A percentile compares a stretch with the other conserved stretches of the same genome.
These are phyloP conservation scores for Euphorbia celastroides DNA, from an alignment of 441 rosid genomes.

Conservation along the genomic window DNA sequence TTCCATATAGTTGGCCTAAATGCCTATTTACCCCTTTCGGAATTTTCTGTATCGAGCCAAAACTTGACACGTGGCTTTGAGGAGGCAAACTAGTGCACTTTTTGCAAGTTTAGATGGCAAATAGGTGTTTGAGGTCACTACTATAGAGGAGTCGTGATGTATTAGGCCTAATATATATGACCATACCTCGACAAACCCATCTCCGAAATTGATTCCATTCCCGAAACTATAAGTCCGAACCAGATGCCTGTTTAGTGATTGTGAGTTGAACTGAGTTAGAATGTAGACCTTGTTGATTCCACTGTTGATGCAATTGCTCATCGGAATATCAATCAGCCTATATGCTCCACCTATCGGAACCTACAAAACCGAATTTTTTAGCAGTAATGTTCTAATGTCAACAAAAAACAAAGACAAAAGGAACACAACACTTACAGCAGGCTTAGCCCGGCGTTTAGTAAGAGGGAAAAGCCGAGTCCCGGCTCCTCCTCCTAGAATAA, in stretches of 20 bases:
- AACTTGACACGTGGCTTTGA: no score
- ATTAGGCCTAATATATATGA: no score
- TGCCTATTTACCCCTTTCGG: no score
- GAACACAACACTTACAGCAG: conserved; percentile 53
- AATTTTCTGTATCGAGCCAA: no score
- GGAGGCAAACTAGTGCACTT: no score
- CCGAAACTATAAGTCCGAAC: conserved; percentile 76
- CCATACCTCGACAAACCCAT: conserved; percentile 75
- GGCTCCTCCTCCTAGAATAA: conserved; percentile 94
- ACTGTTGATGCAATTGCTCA: conserved; percentile 96
- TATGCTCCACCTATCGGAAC: conserved; percentile 94
- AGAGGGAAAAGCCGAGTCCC: conserved; percentile 96
- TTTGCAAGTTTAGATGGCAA: no score
- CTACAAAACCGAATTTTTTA: conserved; percentile 23
- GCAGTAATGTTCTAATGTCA: not conserved
- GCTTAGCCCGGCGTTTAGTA: conserved; percentile 93
- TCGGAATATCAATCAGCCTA: conserved; percentile 92
- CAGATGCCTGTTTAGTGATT: conserved; percentile 79
- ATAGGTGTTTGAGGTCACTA: no score
- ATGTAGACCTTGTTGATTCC: conserved; percentile 94
- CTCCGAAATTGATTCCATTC: conserved; percentile 66
- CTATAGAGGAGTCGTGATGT: no score
- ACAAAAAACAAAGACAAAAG: not conserved
- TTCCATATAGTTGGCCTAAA: no score
- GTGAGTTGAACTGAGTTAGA: conserved; percentile 89